A percentile compares a stretch with the other conserved stretches of the same genome.
Conservation (phyloP, 129 eudicot genomes). For the Flaveria robusta region DNA sequence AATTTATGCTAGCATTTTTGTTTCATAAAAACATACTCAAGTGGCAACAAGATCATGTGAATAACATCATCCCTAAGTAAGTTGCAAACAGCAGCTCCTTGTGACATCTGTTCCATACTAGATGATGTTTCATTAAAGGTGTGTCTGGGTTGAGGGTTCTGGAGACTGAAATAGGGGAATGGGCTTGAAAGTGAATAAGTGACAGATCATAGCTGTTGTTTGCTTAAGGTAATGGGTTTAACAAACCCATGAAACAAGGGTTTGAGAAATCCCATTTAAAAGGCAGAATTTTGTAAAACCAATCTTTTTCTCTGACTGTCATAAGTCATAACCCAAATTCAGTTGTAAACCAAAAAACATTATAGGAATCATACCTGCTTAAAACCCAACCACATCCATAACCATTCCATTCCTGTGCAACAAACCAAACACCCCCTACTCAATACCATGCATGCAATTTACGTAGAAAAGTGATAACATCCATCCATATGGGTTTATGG, state of each 20-base stretch:
- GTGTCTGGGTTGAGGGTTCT: not conserved
- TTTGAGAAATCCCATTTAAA: not conserved
- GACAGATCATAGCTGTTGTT: not conserved
- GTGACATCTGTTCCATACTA: no score
- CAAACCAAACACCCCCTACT: slow-evolving; percentile 4
- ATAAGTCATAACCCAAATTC: not conserved
- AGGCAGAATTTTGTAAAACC: not conserved
- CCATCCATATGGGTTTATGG: not conserved
- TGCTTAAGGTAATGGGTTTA: not conserved
- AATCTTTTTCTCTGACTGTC: not conserved
- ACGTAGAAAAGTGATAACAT: not conserved
- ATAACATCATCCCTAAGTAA: not conserved
- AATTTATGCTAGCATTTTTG: not conserved
- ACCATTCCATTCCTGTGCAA: slow-evolving; percentile 4
- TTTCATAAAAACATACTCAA: not conserved
- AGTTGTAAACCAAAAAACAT: not conserved
- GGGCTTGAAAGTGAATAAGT: not conserved
- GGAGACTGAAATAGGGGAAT: not conserved
- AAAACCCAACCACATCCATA: slow-evolving; percentile 1
- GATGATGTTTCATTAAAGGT: not conserved
- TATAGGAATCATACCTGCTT: not conserved
- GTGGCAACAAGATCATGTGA: slow-evolving; percentile 10
- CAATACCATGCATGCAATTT: slow-evolving; percentile 8
- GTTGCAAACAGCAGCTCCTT: no score
- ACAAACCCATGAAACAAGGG: not conserved